Base-by-base conservation (phyloP, 371 early-diverging fungal genomes). In the Zychaea mexicana region DNA sequence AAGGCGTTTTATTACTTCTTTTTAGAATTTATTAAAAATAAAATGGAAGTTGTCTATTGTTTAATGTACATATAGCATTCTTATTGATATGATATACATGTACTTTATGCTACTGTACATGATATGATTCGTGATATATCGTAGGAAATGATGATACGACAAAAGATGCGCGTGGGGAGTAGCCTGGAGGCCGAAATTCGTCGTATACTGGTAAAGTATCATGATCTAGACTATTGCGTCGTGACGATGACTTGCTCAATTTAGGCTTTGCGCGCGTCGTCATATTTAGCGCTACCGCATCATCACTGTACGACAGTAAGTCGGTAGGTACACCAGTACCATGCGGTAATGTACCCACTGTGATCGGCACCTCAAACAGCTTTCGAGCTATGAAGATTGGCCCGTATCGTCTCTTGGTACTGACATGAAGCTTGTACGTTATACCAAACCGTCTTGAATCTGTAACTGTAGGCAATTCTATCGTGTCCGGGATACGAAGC, bases 301-400 rank as follows among this genome's bases (percentile, higher is more conserved):
- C 26, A 52, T 61, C 61, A 2, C 36, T 24, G 53, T 52, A 61
- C 2, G 45, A 46, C 10, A 36, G 8, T 21, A 61, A 53, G 26
- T 52, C 61, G 9, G 27, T 53, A 17, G 61, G 61, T 19, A 36
- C 53, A 30, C 38, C 27, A 2, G 61, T 52, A 38, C 61, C 61
- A 3, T 33, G 30, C 2, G 61, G 61, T 33, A 61, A n/a, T 2
- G 61, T 61, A 3, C 61, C 61, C 19, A 61, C n/a, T 2, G 52
- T 28, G 19, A 61, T 38, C 4, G 61, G 61, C 12, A 61, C 39
- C 2, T 49, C 49, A 10, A 61, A 3, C 27, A 61, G 36, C 22
- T 61, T 61, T 4, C 49, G 49, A 27, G 33, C 53, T n/a, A 32
- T 52, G 10, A 61, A 12, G n/a, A 61, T 28, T 22, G 52, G 52